A percentile compares a stretch with the other conserved stretches of the same genome.
These are phyloP conservation scores for Thermomucor indicae-seudaticae DNA, from an alignment of 371 early-diverging fungal species.

Conservation along the genomic window DNA sequence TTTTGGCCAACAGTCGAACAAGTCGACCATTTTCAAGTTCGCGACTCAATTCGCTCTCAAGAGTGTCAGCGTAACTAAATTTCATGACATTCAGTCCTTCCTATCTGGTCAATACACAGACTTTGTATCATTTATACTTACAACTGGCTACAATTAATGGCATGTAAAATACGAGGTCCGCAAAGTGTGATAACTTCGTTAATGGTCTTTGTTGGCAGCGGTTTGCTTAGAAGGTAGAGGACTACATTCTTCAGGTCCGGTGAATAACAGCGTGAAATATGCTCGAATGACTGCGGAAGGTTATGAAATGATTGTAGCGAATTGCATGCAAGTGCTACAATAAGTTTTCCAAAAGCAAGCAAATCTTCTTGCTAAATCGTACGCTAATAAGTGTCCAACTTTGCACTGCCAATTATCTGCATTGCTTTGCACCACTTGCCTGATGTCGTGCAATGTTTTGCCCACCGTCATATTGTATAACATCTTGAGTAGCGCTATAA, in stretches of 20 bases:
- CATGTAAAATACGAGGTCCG: conserved; percentile 73
- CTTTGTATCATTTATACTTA: conserved; percentile 24
- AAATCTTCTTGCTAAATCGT: conserved; percentile 80
- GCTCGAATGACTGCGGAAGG: conserved; percentile 71
- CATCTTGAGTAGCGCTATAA: conserved; percentile 82
- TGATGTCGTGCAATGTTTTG: conserved; percentile 62
- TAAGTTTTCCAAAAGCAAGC: conserved; percentile 81
- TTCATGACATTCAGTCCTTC: not conserved
- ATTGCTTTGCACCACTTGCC: conserved; percentile 22
- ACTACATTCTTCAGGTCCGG: conserved; percentile 79
- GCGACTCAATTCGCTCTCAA: conserved; percentile 71
- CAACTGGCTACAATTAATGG: conserved; percentile 69
- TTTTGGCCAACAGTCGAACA: conserved; percentile 76
- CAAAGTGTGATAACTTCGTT: conserved; percentile 84
- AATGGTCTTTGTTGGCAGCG: conserved; percentile 67
- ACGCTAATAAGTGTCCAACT: not conserved
- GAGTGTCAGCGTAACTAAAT: conserved; percentile 67
- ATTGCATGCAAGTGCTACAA: conserved; percentile 78
- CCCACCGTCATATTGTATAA: conserved; percentile 68
- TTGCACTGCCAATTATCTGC: no score
- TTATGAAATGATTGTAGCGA: conserved; percentile 65
- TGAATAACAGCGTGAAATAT: conserved; percentile 70
- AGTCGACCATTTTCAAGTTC: conserved; percentile 91
- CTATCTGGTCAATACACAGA: no score
- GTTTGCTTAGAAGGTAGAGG: conserved; percentile 75